A percentile compares a stretch with the other conserved stretches of the same genome.
Evolutionary conservation across 768 basidiomycete genomes (phyloP).

Genomic region (Pisolithus microcarpus): DNA sequence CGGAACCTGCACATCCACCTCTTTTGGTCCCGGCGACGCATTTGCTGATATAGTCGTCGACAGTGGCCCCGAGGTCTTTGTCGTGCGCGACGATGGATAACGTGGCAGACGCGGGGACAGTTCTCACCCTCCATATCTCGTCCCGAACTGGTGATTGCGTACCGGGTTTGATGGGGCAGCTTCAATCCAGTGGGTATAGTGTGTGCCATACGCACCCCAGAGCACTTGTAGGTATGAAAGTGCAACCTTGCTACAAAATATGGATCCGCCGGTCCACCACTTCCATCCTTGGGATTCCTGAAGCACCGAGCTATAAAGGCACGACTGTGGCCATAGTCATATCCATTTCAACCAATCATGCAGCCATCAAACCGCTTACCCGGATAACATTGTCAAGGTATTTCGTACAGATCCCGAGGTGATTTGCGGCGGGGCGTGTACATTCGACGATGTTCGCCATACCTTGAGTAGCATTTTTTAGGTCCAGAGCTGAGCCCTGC

Average conservation of each 20-base stretch:
- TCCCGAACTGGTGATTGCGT: conserved; percentile 68
- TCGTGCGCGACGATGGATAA: conserved; percentile 55
- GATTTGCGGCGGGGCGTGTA: conserved; percentile 32
- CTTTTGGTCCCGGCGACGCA: conserved; percentile 53
- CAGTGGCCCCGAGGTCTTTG: conserved; percentile 52
- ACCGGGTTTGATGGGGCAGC: conserved; percentile 40
- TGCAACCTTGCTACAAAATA: conserved; percentile 66
- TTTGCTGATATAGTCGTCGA: conserved; percentile 61
- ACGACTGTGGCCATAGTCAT: background rate
- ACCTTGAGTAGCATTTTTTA: conserved; percentile 7
- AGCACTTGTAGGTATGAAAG: conserved; percentile 60
- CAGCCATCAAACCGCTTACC: conserved; percentile 23
- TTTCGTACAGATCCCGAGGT: conserved; percentile 31
- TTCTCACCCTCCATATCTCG: conserved; percentile 65
- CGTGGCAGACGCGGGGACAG: conserved; percentile 58
- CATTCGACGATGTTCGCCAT: conserved; percentile 10
- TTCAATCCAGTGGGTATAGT: background rate
- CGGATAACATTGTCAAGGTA: conserved; percentile 55
- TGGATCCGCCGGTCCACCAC: conserved; percentile 42
- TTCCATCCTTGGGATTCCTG: conserved; percentile 58
- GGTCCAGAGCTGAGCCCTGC: background rate
- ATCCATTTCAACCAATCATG: background rate
- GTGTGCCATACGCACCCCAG: background rate
- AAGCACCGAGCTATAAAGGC: conserved; percentile 29
- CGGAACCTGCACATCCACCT: conserved; percentile 52